phyloP scores from a whole-genome alignment of 495 filamentous ascomycete genomes.

The Jackrogersella minutella region DNA sequence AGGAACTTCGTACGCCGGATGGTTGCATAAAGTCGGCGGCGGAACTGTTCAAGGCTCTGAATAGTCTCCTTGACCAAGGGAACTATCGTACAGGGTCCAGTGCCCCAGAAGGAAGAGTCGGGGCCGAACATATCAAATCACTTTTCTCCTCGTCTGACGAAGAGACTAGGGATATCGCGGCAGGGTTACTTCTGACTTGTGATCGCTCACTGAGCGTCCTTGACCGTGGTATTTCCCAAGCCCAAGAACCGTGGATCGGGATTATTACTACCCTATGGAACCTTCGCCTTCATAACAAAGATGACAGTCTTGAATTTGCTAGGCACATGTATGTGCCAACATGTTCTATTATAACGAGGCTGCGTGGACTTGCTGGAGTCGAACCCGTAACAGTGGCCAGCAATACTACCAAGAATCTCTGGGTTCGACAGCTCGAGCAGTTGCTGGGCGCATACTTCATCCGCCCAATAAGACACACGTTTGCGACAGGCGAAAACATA shows the following conservation, averaged over 20 bases:
- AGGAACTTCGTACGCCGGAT: conserved; percentile 41
- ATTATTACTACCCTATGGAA: conserved; percentile 52
- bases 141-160: conserved; percentile 53
- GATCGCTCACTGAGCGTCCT: conserved; percentile 41
- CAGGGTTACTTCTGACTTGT: conserved; percentile 50
- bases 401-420: conserved; percentile 36
- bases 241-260: conserved; percentile 51
- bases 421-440: conserved; percentile 61
- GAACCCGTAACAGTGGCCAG: conserved; percentile 18
- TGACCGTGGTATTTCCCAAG: conserved; percentile 31
- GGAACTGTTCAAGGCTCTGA: conserved; percentile 50
- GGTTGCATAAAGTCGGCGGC: conserved; percentile 51
- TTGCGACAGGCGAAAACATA: conserved; percentile 54
- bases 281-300: conserved; percentile 50
- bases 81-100: conserved; percentile 1
- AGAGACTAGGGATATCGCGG: conserved; percentile 50
- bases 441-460: conserved; percentile 76
- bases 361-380: conserved; percentile 41
- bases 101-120: conserved; percentile 44
- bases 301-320: conserved; percentile 52
- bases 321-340: conserved; percentile 46
- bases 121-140: conserved; percentile 58
- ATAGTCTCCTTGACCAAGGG: conserved; percentile 45
- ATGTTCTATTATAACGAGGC: conserved; percentile 45
- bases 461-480: conserved; percentile 67